phyloP scores from a whole-genome alignment of 352 stramenopile species.

The Globisporangium emineosum region DNA sequence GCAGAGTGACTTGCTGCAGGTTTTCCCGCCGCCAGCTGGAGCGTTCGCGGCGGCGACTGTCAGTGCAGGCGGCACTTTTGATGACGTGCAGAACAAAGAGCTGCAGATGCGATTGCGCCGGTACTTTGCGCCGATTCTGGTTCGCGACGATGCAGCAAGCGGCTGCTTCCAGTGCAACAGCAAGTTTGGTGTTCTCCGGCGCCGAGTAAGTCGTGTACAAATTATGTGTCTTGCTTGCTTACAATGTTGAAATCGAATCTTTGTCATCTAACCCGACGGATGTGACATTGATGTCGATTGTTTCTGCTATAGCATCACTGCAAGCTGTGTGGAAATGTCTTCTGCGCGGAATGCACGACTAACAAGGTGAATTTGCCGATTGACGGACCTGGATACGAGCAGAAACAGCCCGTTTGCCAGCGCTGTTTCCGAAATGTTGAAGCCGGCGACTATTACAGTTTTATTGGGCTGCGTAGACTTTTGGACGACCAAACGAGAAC shows the following conservation, averaged over 20 bases:
- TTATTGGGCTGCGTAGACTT: constrained; percentile 61
- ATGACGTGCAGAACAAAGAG: constrained; percentile 22
- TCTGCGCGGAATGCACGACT: constrained; percentile 71
- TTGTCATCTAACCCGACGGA: not conserved
- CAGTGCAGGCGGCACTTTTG: constrained; percentile 13
- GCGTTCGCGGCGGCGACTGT: constrained; percentile 18
- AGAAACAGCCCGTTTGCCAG: constrained; percentile 70
- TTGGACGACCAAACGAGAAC: constrained; percentile 40
- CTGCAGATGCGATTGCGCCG: constrained; percentile 40
- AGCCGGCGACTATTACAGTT: constrained; percentile 67
- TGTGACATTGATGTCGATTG: not conserved
- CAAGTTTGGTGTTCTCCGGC: constrained; percentile 74
- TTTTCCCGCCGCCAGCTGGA: constrained; percentile 11
- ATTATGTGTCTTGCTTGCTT: not conserved
- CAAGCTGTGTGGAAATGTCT: constrained; percentile 68
- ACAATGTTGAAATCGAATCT: not conserved
- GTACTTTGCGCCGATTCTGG: constrained; percentile 60
- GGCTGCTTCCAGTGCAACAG: constrained; percentile 62
- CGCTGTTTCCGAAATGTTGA: constrained; percentile 75
- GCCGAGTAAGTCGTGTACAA: constrained; percentile 35
- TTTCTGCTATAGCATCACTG: constrained; percentile 54
- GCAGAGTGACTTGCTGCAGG: constrained; percentile 22
- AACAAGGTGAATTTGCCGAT: constrained; percentile 69
- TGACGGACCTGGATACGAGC: constrained; percentile 50
- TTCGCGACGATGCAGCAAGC: constrained; percentile 38